Conservation (phyloP, 106 monocot genomes). For the Acanthochlamys bracteata region DNA sequence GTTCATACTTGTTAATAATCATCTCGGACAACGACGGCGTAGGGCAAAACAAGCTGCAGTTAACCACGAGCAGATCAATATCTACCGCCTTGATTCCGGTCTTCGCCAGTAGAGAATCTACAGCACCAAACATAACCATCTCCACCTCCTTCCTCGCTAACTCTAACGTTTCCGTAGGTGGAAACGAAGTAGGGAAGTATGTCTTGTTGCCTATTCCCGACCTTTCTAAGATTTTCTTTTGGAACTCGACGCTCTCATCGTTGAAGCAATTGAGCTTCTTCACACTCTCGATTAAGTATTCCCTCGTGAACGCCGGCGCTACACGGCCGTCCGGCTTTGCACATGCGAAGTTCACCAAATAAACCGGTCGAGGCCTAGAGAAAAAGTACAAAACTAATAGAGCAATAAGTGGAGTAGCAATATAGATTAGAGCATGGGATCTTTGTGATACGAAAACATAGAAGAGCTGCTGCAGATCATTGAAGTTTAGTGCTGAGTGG, state of each 20-base stretch:
- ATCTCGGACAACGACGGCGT: conserved; percentile 32
- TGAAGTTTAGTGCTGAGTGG: conserved; percentile 12
- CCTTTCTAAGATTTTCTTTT: conserved; percentile 21
- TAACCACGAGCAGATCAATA: conserved; percentile 26
- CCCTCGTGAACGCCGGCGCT: conserved; percentile 2
- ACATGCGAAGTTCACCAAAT: conserved; percentile 26
- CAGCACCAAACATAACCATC: conserved; percentile 27
- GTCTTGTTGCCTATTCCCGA: conserved; percentile 28
- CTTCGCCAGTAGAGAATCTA: conserved; percentile 30
- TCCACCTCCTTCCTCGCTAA: conserved; percentile 17
- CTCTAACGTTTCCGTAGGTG: conserved; percentile 2
- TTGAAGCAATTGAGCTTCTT: conserved; percentile 4
- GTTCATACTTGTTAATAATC: conserved; percentile 31
- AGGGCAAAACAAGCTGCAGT: conserved; percentile 36
- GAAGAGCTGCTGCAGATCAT: conserved; percentile 20
- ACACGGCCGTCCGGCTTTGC: conserved; percentile 8
- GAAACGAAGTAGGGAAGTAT: conserved; percentile 21
- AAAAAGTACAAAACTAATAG: conserved; percentile 15
- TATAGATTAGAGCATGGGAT: conserved; percentile 12
- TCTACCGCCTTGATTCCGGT: conserved; percentile 22
- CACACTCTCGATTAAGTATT: conserved; percentile 13
- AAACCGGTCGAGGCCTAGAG: conserved; percentile 13
- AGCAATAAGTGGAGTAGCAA: conserved; percentile 9
- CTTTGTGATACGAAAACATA: conserved; percentile 20
- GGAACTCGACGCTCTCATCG: conserved; percentile 15